Percentiles rank a stretch among this genome's conserved stretches.
Evolutionary conservation across 192 early-diverging fungal genomes (phyloP).

Genomic region (Coemansia javaensis): DNA sequence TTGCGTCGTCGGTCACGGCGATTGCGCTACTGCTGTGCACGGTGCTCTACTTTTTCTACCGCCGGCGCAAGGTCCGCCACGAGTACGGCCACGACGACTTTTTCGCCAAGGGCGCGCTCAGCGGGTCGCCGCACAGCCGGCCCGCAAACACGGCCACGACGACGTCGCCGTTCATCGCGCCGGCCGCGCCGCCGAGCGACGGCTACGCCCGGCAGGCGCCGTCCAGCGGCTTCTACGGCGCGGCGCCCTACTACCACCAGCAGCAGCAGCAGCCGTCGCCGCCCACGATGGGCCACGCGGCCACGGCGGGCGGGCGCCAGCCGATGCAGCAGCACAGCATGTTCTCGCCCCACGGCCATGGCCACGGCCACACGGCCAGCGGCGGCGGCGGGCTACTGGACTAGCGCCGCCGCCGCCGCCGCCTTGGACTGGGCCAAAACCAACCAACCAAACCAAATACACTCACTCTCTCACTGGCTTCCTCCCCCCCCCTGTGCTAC

Average conservation of each 20-base stretch:
- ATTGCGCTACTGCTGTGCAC: conserved; percentile 30
- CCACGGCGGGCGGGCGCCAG: not conserved
- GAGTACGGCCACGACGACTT: conserved; percentile 30
- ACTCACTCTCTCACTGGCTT: not conserved
- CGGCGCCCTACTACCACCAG: not conserved
- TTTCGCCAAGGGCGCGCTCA: conserved; percentile 14
- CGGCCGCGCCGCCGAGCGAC: conserved; percentile 14
- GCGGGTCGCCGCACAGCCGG: conserved; percentile 11
- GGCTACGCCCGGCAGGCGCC: conserved; percentile 24
- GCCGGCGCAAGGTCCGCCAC: conserved; percentile 17
- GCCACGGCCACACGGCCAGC: not conserved
- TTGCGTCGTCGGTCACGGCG: conserved; percentile 26
- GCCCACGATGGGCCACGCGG: too few species aligned
- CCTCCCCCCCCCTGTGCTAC: not conserved
- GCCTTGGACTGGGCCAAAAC: too few species aligned
- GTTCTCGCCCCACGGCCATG: conserved; percentile 5
- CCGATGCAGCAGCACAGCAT: conserved; percentile 1
- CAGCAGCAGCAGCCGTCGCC: not conserved
- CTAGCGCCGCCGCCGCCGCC: too few species aligned
- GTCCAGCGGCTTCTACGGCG: too few species aligned
- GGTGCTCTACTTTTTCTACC: conserved; percentile 33
- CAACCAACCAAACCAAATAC: too few species aligned
- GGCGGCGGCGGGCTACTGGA: not conserved
- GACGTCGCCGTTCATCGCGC: conserved; percentile 24
- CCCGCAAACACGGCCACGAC: conserved; percentile 4